Conservation (phyloP, 1,284 basidiomycete genomes). For the Apiotrichum siamense region DNA sequence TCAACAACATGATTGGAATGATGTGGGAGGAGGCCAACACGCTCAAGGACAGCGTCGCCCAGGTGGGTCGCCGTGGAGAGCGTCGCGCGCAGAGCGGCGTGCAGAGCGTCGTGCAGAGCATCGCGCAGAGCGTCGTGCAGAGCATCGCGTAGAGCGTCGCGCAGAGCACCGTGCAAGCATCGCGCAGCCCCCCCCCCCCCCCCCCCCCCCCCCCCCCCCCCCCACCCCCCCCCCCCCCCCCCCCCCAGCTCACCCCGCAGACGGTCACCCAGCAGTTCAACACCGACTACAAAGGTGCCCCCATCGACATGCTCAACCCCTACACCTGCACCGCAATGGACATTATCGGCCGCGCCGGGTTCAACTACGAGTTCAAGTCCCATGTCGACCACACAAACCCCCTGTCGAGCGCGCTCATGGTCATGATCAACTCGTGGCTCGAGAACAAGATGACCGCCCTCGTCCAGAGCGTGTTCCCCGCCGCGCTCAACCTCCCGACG, state of each 20-base stretch:
- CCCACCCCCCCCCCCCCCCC: too few species aligned
- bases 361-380: constrained; percentile 58
- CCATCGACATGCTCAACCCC: constrained; percentile 58
- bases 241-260: constrained; percentile 17
- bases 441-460: constrained; percentile 9
- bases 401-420: constrained; percentile 55
- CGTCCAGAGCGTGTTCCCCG: constrained; percentile 15
- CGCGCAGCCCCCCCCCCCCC: too few species aligned
- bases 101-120: too few species aligned
- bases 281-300: constrained; percentile 8
- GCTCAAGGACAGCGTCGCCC: constrained; percentile 44
- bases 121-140: too few species aligned
- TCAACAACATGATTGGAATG: constrained; percentile 52
- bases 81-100: too few species aligned
- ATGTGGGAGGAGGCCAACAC: constrained; percentile 60
- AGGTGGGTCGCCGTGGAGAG: constrained; percentile 19
- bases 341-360: constrained; percentile 65
- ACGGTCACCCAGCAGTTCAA: constrained; percentile 1
- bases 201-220: too few species aligned
- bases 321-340: constrained; percentile 63
- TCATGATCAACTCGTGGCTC: constrained; percentile 54
- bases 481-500: constrained; percentile 1
- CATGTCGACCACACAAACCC: constrained; percentile 50
- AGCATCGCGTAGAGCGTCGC: too few species aligned
- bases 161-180: too few species aligned